phyloP scores from a whole-genome alignment of 176 grass and related monocot species.

The Paspalum vaginatum region DNA sequence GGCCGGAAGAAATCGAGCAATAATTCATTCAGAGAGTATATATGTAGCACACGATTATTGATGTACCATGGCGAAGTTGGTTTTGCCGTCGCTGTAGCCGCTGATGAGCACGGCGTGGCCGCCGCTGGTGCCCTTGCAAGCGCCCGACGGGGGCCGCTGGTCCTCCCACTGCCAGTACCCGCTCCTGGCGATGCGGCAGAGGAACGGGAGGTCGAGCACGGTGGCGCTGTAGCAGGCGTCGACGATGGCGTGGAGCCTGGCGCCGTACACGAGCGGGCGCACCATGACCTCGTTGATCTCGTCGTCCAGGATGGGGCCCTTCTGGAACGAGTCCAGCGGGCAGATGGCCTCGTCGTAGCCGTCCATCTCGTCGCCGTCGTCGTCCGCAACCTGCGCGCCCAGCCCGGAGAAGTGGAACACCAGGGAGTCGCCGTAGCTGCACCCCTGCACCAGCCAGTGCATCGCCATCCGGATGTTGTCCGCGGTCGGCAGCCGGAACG shows the following conservation, averaged over 20 bases:
- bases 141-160: slow-evolving; percentile 31
- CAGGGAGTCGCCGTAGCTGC: slow-evolving; percentile 76
- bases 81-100: slow-evolving; percentile 54
- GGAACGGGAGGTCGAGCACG: slow-evolving; percentile 81
- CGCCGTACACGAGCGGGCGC: slow-evolving; percentile 64
- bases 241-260: slow-evolving; percentile 80
- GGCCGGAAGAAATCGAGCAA: not conserved
- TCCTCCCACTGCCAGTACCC: slow-evolving; percentile 49
- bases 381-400: slow-evolving; percentile 72
- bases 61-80: slow-evolving; percentile 20
- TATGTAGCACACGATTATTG: too few species aligned
- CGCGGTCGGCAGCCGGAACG: slow-evolving; percentile 64
- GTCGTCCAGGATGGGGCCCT: slow-evolving; percentile 75
- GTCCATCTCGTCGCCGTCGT: slow-evolving; percentile 71
- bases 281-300: slow-evolving; percentile 87
- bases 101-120: slow-evolving; percentile 53
- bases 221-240: slow-evolving; percentile 91
- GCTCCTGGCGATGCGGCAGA: slow-evolving; percentile 51
- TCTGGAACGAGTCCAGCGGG: slow-evolving; percentile 73
- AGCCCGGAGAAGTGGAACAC: slow-evolving; percentile 96
- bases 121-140: slow-evolving; percentile 48
- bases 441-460: slow-evolving; percentile 80
- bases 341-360: slow-evolving; percentile 91
- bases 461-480: slow-evolving; percentile 80
- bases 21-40: too few species aligned